These are phyloP conservation scores for Boletus insuetus DNA, from an alignment of 768 basidiomycete genomes.

Conservation along the genomic window DNA sequence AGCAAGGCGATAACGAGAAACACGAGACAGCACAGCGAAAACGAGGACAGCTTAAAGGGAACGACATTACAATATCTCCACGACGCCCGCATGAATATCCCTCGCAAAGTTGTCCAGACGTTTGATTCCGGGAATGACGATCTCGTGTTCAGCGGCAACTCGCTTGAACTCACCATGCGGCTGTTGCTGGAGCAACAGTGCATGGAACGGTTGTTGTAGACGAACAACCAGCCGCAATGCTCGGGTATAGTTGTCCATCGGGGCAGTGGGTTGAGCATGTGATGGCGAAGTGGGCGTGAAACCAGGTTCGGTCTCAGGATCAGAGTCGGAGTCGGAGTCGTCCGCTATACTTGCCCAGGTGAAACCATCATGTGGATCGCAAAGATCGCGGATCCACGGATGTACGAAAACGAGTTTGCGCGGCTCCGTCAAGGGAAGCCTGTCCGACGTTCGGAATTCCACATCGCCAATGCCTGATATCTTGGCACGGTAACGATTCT, in stretches of 20 bases:
- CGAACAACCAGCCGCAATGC: conserved; percentile 1
- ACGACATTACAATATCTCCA: too few relatives aligned
- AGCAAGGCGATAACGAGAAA: too few relatives aligned
- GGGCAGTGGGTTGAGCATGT: background rate
- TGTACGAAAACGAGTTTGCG: conserved; percentile 1
- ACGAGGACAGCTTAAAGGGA: too few relatives aligned
- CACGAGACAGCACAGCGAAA: too few relatives aligned
- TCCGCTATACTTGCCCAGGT: background rate
- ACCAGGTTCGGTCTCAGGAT: background rate
- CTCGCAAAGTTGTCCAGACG: background rate
- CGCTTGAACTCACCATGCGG: background rate
- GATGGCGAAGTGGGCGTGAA: background rate
- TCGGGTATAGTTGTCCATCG: background rate
- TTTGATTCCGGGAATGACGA: background rate
- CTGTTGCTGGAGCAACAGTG: background rate
- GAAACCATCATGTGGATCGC: background rate
- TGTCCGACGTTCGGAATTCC: background rate
- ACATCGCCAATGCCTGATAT: background rate
- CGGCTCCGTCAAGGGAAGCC: background rate
- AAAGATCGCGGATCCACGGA: conserved; percentile 2
- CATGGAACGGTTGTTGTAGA: conserved; percentile 3
- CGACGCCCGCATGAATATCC: background rate
- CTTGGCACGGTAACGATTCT: background rate
- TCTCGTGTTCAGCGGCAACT: background rate
- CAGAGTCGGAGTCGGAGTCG: background rate